Evolutionary conservation across 768 basidiomycete species (phyloP).

Genomic region (Suillus ampliporus): DNA sequence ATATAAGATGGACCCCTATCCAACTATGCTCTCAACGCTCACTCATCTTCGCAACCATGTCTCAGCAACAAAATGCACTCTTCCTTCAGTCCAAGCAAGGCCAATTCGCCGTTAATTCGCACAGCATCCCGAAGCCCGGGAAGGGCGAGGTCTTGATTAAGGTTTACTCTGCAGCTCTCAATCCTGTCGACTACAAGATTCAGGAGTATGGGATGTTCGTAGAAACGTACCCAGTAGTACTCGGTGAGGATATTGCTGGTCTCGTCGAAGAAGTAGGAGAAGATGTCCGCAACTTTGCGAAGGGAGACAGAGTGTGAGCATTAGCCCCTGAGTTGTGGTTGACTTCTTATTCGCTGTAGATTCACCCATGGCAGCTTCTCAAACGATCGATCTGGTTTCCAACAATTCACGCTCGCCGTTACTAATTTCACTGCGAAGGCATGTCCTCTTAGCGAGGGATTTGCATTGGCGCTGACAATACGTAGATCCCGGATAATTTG

Average conservation of each 20-base stretch:
- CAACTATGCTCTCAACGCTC: too few species aligned
- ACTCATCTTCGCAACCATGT: conserved; percentile 17
- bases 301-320: conserved; percentile 49
- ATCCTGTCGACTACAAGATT: conserved; percentile 52
- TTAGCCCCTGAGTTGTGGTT: neutral
- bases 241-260: conserved; percentile 45
- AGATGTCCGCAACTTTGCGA: conserved; percentile 38
- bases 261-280: conserved; percentile 45
- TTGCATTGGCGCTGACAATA: neutral
- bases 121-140: conserved; percentile 39
- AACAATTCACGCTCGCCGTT: conserved; percentile 44
- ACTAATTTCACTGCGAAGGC: conserved; percentile 46
- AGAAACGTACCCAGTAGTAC: conserved; percentile 41
- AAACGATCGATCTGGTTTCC: conserved; percentile 41
- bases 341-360: conserved; percentile 30
- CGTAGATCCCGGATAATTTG: conserved; percentile 49
- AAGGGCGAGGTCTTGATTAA: conserved; percentile 49
- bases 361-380: conserved; percentile 36
- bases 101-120: conserved; percentile 34
- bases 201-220: conserved; percentile 37
- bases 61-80: conserved; percentile 35
- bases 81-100: conserved; percentile 34
- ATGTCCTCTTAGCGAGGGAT: conserved; percentile 9
- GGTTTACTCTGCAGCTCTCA: conserved; percentile 45
- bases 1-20: conserved; percentile 1